A percentile compares a stretch with the other conserved stretches of the same genome.
Evolutionary conservation across 2,329 filamentous ascomycete genomes (phyloP).

Genomic region (Aspergillus pseudotamarii): DNA sequence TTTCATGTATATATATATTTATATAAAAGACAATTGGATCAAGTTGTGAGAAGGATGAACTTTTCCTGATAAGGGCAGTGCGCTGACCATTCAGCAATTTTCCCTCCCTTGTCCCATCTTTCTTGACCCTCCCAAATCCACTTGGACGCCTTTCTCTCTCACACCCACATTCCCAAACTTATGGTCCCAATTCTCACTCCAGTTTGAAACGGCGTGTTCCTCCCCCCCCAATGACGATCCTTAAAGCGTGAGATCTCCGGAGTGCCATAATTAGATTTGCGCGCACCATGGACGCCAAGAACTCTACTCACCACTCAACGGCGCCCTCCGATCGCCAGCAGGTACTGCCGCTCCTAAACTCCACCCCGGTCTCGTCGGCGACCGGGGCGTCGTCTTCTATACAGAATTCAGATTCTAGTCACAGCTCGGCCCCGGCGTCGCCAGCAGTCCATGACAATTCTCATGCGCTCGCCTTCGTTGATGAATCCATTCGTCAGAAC

Average conservation of each 20-base stretch:
- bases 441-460: neutral
- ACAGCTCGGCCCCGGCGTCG: neutral
- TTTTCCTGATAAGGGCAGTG: conserved; percentile 32
- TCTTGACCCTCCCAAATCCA: conserved; percentile 19
- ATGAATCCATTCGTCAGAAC: conserved; percentile 7
- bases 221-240: conserved; percentile 19
- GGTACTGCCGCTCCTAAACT: conserved; percentile 31
- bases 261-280: conserved; percentile 20
- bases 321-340: conserved; percentile 27
- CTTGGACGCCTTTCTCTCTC: conserved; percentile 11
- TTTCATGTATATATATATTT: neutral
- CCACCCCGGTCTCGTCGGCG: neutral
- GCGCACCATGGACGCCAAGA: conserved; percentile 37
- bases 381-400: neutral
- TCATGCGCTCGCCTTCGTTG: conserved; percentile 10
- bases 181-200: conserved; percentile 11
- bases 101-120: conserved; percentile 12
- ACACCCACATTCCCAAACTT: neutral
- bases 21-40: neutral
- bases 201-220: conserved; percentile 22
- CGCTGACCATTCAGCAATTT: conserved; percentile 31
- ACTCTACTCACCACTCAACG: conserved; percentile 22
- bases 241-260: conserved; percentile 19
- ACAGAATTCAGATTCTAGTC: neutral
- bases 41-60: conserved; percentile 18